Evolutionary conservation across 1,284 basidiomycete species (phyloP).

Genomic region (Dichomitus squalens): DNA sequence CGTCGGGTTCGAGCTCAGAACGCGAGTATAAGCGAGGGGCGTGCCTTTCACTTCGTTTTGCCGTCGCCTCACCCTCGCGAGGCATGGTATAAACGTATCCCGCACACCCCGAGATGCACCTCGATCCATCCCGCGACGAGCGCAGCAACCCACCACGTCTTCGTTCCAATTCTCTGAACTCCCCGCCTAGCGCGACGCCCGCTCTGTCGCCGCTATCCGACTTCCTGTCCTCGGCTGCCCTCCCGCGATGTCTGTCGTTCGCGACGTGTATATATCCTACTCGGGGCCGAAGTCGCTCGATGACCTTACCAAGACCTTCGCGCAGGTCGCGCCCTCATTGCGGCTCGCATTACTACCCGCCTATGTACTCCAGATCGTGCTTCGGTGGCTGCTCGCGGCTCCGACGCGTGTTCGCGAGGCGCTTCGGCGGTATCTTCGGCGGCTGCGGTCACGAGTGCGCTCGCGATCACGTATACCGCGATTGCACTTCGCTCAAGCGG

Average conservation of each 20-base stretch:
- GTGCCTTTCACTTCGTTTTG: neutral
- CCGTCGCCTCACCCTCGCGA: neutral
- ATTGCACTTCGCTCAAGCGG: neutral
- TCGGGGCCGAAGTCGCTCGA: slow-evolving; percentile 6
- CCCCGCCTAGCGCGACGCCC: neutral
- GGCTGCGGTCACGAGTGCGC: neutral
- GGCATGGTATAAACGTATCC: neutral
- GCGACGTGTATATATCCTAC: slow-evolving; percentile 3
- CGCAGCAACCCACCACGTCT: neutral
- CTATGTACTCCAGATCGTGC: slow-evolving; percentile 4
- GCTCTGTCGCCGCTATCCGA: neutral
- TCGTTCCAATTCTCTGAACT: no score
- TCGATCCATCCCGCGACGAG: neutral
- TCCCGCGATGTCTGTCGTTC: slow-evolving; percentile 6
- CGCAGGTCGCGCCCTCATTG: neutral
- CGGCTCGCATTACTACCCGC: slow-evolving; percentile 1
- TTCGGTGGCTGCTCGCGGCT: slow-evolving; percentile 6
- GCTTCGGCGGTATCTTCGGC: neutral
- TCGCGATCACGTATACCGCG: neutral
- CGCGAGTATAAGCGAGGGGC: neutral
- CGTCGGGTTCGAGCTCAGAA: neutral
- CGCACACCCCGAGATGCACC: neutral
- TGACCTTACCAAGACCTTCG: slow-evolving; percentile 1
- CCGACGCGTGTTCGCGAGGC: neutral
- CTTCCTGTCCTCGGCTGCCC: neutral